Evolutionary conservation across 1,284 basidiomycete species (phyloP).

Genomic region (Cryptococcus sp.): DNA sequence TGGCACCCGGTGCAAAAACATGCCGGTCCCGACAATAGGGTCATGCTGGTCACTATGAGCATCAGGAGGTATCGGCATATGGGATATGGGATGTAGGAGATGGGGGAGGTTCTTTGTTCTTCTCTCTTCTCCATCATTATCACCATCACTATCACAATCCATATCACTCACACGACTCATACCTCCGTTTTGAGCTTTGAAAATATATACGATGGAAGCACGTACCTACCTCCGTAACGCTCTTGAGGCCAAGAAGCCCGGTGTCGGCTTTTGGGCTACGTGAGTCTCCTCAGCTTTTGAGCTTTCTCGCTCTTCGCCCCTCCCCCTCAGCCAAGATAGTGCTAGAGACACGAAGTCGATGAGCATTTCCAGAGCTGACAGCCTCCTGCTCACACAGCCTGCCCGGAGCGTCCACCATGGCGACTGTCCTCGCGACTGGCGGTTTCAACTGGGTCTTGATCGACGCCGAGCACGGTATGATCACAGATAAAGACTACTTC

Average conservation of each 20-base stretch:
- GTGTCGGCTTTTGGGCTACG: conserved; percentile 72
- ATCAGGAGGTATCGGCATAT: too few species aligned
- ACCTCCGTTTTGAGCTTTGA: too few species aligned
- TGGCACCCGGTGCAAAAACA: too few species aligned
- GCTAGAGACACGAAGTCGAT: not conserved
- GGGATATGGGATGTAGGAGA: too few species aligned
- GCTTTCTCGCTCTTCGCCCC: not conserved
- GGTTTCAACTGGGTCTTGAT: conserved; percentile 44
- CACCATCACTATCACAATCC: too few species aligned
- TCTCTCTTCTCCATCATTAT: too few species aligned
- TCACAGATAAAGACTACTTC: conserved; percentile 38
- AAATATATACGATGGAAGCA: conserved; percentile 9
- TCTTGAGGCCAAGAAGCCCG: conserved; percentile 60
- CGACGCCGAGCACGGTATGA: conserved; percentile 39
- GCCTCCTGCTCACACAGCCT: conserved; percentile 16
- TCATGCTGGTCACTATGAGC: too few species aligned
- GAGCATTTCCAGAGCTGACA: not conserved
- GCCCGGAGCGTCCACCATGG: conserved; percentile 29
- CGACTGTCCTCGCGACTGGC: conserved; percentile 34
- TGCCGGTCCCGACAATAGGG: too few species aligned
- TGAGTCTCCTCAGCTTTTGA: conserved; percentile 18
- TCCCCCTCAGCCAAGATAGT: not conserved
- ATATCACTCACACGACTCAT: too few species aligned
- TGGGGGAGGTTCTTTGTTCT: too few species aligned
- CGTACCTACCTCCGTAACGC: conserved; percentile 54